Evolutionary conservation across 345 rosid genomes (phyloP).

Genomic region (Salix exigua): DNA sequence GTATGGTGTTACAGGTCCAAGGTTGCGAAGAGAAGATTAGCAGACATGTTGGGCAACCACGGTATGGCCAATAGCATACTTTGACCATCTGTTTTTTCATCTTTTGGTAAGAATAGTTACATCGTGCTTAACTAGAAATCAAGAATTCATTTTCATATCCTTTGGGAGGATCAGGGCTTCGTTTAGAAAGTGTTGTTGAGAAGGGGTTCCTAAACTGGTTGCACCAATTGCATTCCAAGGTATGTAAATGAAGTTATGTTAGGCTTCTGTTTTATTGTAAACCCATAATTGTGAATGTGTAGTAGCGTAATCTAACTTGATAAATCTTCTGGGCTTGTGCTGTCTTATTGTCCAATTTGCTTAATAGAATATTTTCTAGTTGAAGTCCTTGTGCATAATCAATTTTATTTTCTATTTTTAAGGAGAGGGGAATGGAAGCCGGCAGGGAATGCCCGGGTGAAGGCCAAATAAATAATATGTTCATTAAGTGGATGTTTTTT

Average conservation of each 20-base stretch:
- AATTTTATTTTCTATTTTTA: neutral
- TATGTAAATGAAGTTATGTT: slow-evolving; percentile 14
- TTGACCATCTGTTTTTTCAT: neutral
- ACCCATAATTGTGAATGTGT: slow-evolving; percentile 1
- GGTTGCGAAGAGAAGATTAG: slow-evolving; percentile 68
- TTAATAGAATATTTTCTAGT: neutral
- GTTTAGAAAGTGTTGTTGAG: neutral
- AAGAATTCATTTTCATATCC: neutral
- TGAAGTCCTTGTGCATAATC: neutral
- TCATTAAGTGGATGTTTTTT: neutral
- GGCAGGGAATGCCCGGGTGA: neutral
- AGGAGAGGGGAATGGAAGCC: neutral
- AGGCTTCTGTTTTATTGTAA: slow-evolving; percentile 18
- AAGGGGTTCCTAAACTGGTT: neutral
- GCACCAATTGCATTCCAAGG: neutral
- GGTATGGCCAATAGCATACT: slow-evolving; percentile 2
- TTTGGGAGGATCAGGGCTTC: slow-evolving; percentile 1
- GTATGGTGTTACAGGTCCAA: slow-evolving; percentile 85
- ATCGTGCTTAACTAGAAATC: slow-evolving; percentile 1
- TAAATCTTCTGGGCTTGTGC: neutral
- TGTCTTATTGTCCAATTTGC: neutral
- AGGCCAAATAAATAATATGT: neutral
- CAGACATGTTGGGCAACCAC: slow-evolving; percentile 25
- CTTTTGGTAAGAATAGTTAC: slow-evolving; percentile 7
- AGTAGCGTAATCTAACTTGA: neutral